These are phyloP conservation scores for Dictyostelium intermedium DNA, from an alignment of 78 protist genomes.

Conservation along the genomic window DNA sequence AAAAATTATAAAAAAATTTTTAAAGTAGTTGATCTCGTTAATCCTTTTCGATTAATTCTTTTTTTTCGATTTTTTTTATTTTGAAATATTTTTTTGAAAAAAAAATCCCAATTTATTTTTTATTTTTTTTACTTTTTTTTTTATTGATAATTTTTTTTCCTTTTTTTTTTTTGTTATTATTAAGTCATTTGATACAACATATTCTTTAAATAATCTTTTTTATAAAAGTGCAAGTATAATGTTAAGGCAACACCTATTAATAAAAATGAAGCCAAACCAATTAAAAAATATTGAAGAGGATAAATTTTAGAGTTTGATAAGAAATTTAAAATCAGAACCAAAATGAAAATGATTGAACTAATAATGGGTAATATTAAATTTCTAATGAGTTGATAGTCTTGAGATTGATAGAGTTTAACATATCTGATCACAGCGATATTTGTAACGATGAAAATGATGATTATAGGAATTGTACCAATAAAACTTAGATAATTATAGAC, in stretches of 20 bases:
- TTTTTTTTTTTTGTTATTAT: neutral
- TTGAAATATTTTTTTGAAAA: too few relatives aligned
- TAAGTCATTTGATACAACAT: neutral
- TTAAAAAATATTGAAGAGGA: neutral
- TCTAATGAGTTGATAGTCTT: neutral
- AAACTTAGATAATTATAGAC: slow-evolving; percentile 20
- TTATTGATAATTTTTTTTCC: neutral
- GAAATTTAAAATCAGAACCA: slow-evolving; percentile 23
- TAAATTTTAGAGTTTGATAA: neutral
- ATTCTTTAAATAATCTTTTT: neutral
- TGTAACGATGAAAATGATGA: slow-evolving; percentile 34
- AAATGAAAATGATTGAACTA: slow-evolving; percentile 1
- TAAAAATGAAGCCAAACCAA: neutral
- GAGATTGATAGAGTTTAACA: neutral
- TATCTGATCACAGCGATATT: slow-evolving; percentile 40
- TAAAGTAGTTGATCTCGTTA: too few relatives aligned
- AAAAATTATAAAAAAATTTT: too few relatives aligned
- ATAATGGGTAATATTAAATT: slow-evolving; percentile 14
- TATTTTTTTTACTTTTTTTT: neutral
- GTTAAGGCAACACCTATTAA: neutral
- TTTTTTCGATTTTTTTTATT: too few relatives aligned
- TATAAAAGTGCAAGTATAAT: neutral
- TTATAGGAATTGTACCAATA: slow-evolving; percentile 28
- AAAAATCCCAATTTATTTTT: neutral
- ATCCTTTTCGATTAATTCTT: too few relatives aligned